Evolutionary conservation across 2,329 filamentous ascomycete species (phyloP), one percentile per base, ranked within the genome.

Genomic region (Ceratocystiopsis brevicomis): DNA sequence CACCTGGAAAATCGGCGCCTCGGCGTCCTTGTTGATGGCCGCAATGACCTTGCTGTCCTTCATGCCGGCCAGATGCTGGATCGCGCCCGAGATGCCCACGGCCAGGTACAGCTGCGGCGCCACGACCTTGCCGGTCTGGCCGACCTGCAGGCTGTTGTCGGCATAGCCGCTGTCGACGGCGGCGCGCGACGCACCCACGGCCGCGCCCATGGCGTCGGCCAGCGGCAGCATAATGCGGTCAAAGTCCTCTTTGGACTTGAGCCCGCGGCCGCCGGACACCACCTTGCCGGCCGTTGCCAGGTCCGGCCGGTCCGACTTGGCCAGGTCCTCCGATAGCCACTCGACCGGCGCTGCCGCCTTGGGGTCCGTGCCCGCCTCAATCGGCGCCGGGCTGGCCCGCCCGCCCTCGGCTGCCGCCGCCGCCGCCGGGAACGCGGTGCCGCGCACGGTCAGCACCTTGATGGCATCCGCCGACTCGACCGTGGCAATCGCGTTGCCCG

Each of bases 31-130:
- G 71, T 98, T 98, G 58, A 98, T 96, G 14, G 85, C 85, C 18
- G 88, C 90, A 65, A 98, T 98, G 46, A 98, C 90, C 68, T 98
- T 98, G 68, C 86, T 95, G 59, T 98, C 90, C 73, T 98, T 98
- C 90, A 98, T 98, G 58, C 90, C 90, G 32, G 90, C 90, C 63
- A 98, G 63, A 68, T 98, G 90, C 65, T 98, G 90, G 53, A 98
- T 98, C 18, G 90, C 90, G 43, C 90, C 90, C 10, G 85, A 94
- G 53, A 98, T 96, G 56, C 90, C 90, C 13, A 88, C 87, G 43
- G 86, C 92, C 52, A 98, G 71, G 59, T 98, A 98, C 48, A 98
- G 67, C 61, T 98, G 80, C 47, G 90, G 90, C 39, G 90, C 90
- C 44, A 98, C 88, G 49, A 96, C 93, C 73, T 98, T 98, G 56